phyloP scores from a whole-genome alignment of 139 green algal genomes.

The Chlorella sp. region DNA sequence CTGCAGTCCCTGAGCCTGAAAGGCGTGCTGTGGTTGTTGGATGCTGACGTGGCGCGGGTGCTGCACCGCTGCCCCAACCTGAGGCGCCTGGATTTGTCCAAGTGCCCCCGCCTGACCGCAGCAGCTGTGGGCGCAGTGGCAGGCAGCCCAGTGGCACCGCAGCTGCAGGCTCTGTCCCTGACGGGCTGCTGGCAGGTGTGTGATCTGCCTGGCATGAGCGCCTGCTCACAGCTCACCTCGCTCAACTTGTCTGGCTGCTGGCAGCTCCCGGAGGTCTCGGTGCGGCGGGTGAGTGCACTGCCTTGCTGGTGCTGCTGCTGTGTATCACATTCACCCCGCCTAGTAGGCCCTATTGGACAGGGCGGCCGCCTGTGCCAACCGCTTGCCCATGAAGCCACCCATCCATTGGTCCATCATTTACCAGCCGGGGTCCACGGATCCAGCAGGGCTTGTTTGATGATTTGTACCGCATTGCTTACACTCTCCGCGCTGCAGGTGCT shows the following conservation, averaged over 20 bases:
- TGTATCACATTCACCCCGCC: not conserved
- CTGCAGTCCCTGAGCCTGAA: conserved; percentile 17
- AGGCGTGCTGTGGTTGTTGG: not conserved
- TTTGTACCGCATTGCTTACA: too few species aligned
- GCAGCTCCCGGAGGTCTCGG: not conserved
- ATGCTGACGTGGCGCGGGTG: not conserved
- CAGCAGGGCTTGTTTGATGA: too few species aligned
- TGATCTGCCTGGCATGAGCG: not conserved
- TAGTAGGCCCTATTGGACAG: too few species aligned
- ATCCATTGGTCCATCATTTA: too few species aligned
- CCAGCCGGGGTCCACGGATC: too few species aligned
- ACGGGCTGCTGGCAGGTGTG: conserved; percentile 23
- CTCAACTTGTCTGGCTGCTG: conserved; percentile 30
- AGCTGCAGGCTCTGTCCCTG: conserved; percentile 6
- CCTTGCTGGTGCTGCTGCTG: not conserved
- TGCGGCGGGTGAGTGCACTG: not conserved
- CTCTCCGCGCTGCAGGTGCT: conserved; percentile 12
- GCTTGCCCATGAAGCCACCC: too few species aligned
- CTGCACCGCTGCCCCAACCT: not conserved
- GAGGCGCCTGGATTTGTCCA: not conserved
- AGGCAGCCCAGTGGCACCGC: not conserved
- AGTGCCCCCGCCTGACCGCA: conserved; percentile 1
- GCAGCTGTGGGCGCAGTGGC: not conserved
- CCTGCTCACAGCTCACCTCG: not conserved
- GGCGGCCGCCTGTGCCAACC: too few species aligned